Evolutionary conservation across 1,284 basidiomycete genomes (phyloP), one percentile per base, ranked within the genome.

Genomic region (Naganishia sp.): DNA sequence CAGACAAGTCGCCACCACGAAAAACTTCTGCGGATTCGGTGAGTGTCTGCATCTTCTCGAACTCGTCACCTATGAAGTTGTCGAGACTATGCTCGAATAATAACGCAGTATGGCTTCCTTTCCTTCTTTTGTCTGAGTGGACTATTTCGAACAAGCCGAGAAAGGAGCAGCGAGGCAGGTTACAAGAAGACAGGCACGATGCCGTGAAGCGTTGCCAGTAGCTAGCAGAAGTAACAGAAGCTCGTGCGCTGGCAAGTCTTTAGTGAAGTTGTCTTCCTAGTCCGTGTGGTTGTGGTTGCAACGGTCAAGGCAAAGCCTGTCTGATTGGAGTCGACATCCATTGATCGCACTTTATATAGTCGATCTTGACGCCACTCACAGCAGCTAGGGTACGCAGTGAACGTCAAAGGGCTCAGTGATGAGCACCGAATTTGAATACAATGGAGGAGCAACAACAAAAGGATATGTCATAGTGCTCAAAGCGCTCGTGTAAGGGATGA

Each of bases 381-480:
- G 7, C 28, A 15, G 28, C 45, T 46, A 36, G 15, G 31, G 16
- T 31, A 28, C 2, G 31, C 31, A 28, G 13, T 6, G 9, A 36
- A 16, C 18, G 33, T n/a, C 15, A 55, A 55, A 55, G 53, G 53
- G 53, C 6, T 55, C 33, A 39, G 18, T 21, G 45, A 16, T 13
- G 25, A 2, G 21, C 11, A 16, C 3, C 15, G n/a, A 7, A 0
- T n/a, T 55, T 10, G n/a, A 31, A 16, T n/a, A 61, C 59, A 61
- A 61, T 42, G 59, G 59, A 61, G 18, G 25, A 7, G 16, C 16
- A 15, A 52, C 10, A 18, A 61, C 59, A 61, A 61, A 61, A 61
- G 59, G 59, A 61, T 36, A 1, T 39, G 4, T 39, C 36, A 3
- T 13, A 39, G 10, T 13, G 7, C 36, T 61, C 49, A 52, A 48